Conservation (phyloP, 352 stramenopile genomes). For the Plasmopara halstedii region DNA sequence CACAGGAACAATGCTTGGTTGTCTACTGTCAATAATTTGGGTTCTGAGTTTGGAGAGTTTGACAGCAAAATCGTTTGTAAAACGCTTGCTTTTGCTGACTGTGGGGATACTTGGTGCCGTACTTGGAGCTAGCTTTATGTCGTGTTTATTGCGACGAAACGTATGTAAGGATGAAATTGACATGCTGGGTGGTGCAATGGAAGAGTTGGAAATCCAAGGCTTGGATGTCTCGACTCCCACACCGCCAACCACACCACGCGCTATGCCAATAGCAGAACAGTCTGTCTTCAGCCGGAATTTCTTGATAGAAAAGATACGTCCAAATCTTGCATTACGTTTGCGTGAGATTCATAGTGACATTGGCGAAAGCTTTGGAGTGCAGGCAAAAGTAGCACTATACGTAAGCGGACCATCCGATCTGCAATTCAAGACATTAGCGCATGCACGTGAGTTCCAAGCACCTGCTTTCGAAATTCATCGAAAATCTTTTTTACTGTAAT, state of each 20-base stretch:
- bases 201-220: constrained; percentile 30
- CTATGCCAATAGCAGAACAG: constrained; percentile 19
- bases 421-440: constrained; percentile 23
- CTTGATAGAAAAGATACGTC: constrained; percentile 29
- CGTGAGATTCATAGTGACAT: constrained; percentile 36
- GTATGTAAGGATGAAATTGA: constrained; percentile 1
- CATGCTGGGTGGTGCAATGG: constrained; percentile 22
- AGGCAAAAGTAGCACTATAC: constrained; percentile 32
- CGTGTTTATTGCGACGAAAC: constrained; percentile 5
- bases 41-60: constrained; percentile 20
- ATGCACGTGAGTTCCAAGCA: constrained; percentile 23
- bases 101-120: constrained; percentile 20
- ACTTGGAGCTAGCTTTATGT: constrained; percentile 19
- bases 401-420: constrained; percentile 37
- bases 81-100: constrained; percentile 28
- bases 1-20: constrained; percentile 21
- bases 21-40: constrained; percentile 22
- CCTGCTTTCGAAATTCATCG: constrained; percentile 32
- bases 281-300: constrained; percentile 28
- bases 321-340: constrained; percentile 28
- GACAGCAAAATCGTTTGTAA: constrained; percentile 29
- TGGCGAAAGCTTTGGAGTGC: constrained; percentile 37
- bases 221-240: constrained; percentile 27
- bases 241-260: constrained; percentile 31
- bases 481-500: constrained; percentile 45